These are phyloP conservation scores for Lactarius pseudohatsudake DNA, from an alignment of 768 basidiomycete species.

Conservation along the genomic window DNA sequence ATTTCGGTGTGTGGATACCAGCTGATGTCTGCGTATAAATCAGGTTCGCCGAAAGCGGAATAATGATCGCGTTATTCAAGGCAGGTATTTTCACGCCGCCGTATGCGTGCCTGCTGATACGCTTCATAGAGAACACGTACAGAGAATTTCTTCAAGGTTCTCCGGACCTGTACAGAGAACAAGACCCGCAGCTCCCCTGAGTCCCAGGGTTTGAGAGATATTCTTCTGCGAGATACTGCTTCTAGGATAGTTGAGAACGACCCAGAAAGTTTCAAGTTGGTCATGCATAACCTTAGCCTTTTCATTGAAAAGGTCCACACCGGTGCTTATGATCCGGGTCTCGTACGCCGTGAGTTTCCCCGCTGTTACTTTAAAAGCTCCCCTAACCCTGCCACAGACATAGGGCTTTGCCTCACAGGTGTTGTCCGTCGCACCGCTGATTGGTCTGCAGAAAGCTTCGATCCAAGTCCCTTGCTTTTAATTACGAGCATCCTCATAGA, in stretches of 20 bases:
- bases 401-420: constrained; percentile 52
- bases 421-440: constrained; percentile 62
- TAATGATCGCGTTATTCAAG: constrained; percentile 59
- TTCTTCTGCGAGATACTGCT: constrained; percentile 38
- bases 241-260: constrained; percentile 51
- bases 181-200: background rate
- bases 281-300: constrained; percentile 54
- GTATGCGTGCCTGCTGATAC: background rate
- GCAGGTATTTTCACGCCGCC: constrained; percentile 36
- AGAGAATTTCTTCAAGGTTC: constrained; percentile 12
- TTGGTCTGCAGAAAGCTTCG: constrained; percentile 45
- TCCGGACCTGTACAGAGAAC: constrained; percentile 25
- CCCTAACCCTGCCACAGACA: constrained; percentile 41
- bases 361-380: background rate
- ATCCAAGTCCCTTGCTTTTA: constrained; percentile 56
- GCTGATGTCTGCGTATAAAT: constrained; percentile 16
- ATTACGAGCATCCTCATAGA: constrained; percentile 54
- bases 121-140: constrained; percentile 17
- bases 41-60: constrained; percentile 58
- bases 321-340: constrained; percentile 48
- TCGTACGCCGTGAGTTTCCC: constrained; percentile 51
- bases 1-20: constrained; percentile 26
- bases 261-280: constrained; percentile 47
- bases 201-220: constrained; percentile 40
- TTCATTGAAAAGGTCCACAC: constrained; percentile 62